Evolutionary conservation across 805 yeast genomes (phyloP), one percentile per base, ranked within the genome.

Genomic region (Kluyveromyces dobzhanskii): DNA sequence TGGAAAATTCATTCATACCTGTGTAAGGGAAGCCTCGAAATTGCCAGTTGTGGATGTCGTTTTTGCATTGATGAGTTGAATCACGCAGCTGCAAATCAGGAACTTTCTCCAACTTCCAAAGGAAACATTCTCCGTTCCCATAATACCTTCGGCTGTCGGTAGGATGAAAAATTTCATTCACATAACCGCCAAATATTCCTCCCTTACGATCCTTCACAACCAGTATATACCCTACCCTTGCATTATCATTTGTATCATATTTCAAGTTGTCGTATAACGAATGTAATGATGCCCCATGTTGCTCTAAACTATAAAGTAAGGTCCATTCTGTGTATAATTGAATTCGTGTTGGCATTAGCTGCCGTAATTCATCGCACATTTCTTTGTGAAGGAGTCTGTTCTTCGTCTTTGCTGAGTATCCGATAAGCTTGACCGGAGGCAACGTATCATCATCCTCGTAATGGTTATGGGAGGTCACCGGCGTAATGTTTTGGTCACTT

Each of bases 51-150:
- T 38, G 35, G 13, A 8, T 10, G 30, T 29, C 13, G 17, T 38
- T 41, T 16, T 35, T 37, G 4, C 32, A 26, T 4, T 35, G 44
- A 16, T 44, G 44, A 11, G 38, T 38, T 7, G 35, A 37, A 24
- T 30, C 39, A 2, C 31, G 29, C 7, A 37, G 30, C n/a, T 38
- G 31, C 4, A 50, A 33, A 14, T 34, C 30, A 23, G 59, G 61
- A 5, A 69, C 67, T 23, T 55, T 61, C 44, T 76, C 83, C n/a
- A 73, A 53, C 47, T 80, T 83, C 95, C 96, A 90, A 17, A 90
- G 67, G 51, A 92, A 88, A 54, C 97, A 87, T 58, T 90, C 96
- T 1, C 97, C 96, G 61, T 88, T 88, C 1, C 98, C 98, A 50
- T 80, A 83, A 62, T 79, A 90, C 41, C 85, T 69, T 50, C 75